These are phyloP conservation scores for Vitis hybrid DNA, from an alignment of 177 flowering plant genomes.

Conservation along the genomic window DNA sequence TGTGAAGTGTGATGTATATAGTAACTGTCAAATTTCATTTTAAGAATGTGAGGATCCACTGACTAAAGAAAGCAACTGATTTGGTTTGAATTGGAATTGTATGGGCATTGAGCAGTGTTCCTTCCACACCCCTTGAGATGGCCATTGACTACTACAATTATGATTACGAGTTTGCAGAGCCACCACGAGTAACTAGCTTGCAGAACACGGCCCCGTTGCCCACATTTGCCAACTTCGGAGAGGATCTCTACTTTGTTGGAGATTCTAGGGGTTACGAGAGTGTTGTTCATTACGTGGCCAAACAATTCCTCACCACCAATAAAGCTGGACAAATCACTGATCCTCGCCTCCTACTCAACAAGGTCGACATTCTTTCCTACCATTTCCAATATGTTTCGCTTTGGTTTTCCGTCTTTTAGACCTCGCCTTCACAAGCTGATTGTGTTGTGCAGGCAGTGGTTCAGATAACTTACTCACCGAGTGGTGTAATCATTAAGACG, in stretches of 20 bases:
- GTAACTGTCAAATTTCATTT: too few relatives aligned
- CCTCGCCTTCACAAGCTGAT: too few relatives aligned
- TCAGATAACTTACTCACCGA: slow-evolving; percentile 30
- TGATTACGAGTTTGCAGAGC: slow-evolving; percentile 44
- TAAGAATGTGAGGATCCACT: too few relatives aligned
- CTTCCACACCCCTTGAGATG: slow-evolving; percentile 41
- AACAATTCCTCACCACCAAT: slow-evolving; percentile 26
- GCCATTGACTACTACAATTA: slow-evolving; percentile 36
- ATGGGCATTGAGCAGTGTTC: slow-evolving; percentile 23
- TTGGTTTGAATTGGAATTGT: too few relatives aligned
- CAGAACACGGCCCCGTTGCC: slow-evolving; percentile 38
- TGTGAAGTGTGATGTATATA: too few relatives aligned
- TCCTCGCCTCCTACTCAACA: slow-evolving; percentile 36
- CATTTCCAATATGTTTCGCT: too few relatives aligned
- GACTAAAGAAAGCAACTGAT: too few relatives aligned
- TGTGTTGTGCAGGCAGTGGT: slow-evolving; percentile 28
- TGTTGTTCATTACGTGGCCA: slow-evolving; percentile 32
- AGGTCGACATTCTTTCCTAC: slow-evolving; percentile 20
- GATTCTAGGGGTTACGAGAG: slow-evolving; percentile 43
- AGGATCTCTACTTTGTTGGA: slow-evolving; percentile 35
- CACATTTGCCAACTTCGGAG: slow-evolving; percentile 36
- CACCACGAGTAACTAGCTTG: slow-evolving; percentile 43
- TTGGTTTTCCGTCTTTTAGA: too few relatives aligned
- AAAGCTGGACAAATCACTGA: slow-evolving; percentile 24
- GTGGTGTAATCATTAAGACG: slow-evolving; percentile 41